Conservation (phyloP, 2,329 filamentous ascomycete species). For the Fusarium torreyae region DNA sequence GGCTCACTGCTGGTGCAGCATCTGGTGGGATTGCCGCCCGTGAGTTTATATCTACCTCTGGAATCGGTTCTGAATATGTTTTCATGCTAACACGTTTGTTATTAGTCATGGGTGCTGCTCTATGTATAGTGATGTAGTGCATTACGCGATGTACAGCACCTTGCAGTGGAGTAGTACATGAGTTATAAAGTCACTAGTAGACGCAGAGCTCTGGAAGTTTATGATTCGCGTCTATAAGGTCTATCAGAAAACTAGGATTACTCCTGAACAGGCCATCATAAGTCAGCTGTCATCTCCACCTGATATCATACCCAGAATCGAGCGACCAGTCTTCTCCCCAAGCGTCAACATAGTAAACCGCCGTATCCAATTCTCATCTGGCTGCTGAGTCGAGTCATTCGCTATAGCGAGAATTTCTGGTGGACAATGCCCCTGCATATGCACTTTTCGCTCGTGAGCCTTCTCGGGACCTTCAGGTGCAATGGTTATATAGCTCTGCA, state of each 20-base stretch:
- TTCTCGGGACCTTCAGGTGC: background rate
- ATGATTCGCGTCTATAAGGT: too few species aligned
- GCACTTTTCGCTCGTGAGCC: background rate
- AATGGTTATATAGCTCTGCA: constrained; percentile 17
- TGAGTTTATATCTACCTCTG: too few species aligned
- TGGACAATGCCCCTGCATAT: constrained; percentile 18
- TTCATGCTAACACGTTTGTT: background rate
- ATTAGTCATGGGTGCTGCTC: background rate
- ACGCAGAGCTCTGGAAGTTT: too few species aligned
- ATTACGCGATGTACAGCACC: too few species aligned
- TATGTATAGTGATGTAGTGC: background rate
- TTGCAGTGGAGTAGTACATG: too few species aligned
- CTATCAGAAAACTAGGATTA: too few species aligned
- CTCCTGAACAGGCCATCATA: too few species aligned
- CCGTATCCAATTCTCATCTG: background rate
- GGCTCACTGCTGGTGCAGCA: background rate
- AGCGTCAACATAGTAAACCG: constrained; percentile 6
- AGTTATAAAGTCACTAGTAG: too few species aligned
- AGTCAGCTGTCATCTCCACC: background rate
- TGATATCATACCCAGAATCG: constrained; percentile 17
- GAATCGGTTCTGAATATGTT: too few species aligned
- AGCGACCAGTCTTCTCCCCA: background rate
- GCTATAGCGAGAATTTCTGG: constrained; percentile 1
- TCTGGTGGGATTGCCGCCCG: too few species aligned
- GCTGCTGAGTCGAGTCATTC: background rate